phyloP scores from a whole-genome alignment of 768 basidiomycete genomes.

The Phlegmacium glaucopus region DNA sequence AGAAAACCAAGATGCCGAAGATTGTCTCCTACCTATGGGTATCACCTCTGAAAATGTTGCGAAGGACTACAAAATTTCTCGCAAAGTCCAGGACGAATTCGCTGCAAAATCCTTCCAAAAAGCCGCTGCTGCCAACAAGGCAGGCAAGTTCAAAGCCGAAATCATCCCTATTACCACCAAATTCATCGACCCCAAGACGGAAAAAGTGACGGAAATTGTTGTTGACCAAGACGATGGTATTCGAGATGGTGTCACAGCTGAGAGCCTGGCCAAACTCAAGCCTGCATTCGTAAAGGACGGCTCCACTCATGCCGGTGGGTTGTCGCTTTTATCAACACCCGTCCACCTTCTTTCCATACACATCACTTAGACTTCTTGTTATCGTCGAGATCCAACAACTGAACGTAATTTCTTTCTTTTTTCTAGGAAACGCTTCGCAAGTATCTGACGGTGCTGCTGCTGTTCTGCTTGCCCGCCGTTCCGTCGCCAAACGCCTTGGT shows the following conservation, averaged over 20 bases:
- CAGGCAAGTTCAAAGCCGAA: slow-evolving; percentile 79
- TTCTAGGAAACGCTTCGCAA: slow-evolving; percentile 73
- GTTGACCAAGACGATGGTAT: slow-evolving; percentile 87
- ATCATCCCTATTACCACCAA: slow-evolving; percentile 79
- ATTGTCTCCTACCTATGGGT: slow-evolving; percentile 88
- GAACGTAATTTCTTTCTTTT: not conserved
- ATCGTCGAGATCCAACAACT: not conserved
- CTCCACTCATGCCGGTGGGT: slow-evolving; percentile 64
- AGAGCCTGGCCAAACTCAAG: slow-evolving; percentile 77
- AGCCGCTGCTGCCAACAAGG: slow-evolving; percentile 76
- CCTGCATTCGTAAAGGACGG: slow-evolving; percentile 80
- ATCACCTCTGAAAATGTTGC: slow-evolving; percentile 96
- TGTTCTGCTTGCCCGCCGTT: slow-evolving; percentile 78
- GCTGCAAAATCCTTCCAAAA: slow-evolving; percentile 83
- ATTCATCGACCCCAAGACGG: slow-evolving; percentile 69
- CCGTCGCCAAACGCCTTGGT: slow-evolving; percentile 75
- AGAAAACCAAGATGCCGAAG: slow-evolving; percentile 63
- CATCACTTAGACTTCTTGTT: slow-evolving; percentile 1
- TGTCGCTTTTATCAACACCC: not conserved
- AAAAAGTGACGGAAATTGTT: slow-evolving; percentile 59
- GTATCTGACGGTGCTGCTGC: slow-evolving; percentile 93
- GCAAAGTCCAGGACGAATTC: slow-evolving; percentile 79
- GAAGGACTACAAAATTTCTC: slow-evolving; percentile 66
- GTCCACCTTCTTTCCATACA: not conserved
- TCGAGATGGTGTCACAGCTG: slow-evolving; percentile 77